These are phyloP conservation scores for Cicer pinnatifidum DNA, from an alignment of 306 rosid genomes.

Conservation along the genomic window DNA sequence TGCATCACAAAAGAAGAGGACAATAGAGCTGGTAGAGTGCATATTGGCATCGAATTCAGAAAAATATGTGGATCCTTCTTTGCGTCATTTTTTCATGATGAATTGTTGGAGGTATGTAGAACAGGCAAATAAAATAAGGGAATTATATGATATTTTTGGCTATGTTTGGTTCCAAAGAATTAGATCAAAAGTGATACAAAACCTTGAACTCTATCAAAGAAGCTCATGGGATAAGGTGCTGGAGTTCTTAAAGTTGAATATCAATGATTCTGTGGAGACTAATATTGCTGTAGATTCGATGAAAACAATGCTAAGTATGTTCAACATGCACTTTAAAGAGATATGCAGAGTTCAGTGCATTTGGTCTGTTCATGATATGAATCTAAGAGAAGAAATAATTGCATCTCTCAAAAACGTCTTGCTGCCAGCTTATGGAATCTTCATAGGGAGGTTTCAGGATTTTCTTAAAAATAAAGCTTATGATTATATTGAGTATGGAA, in stretches of 20 bases:
- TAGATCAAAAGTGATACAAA: conserved; percentile 49
- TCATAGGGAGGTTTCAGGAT: conserved; percentile 2
- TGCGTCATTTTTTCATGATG: too few species aligned
- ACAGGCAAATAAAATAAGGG: conserved; percentile 4
- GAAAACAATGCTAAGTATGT: conserved; percentile 12
- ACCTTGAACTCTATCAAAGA: conserved; percentile 25
- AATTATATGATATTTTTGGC: conserved; percentile 51
- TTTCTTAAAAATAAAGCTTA: background rate
- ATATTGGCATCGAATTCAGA: background rate
- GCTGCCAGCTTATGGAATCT: conserved; percentile 14
- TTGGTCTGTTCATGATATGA: conserved; percentile 1
- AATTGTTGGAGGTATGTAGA: conserved; percentile 40
- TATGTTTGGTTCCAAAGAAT: conserved; percentile 61
- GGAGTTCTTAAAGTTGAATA: conserved; percentile 59
- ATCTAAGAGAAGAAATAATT: background rate
- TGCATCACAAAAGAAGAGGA: background rate
- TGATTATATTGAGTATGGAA: background rate
- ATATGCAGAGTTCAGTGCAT: conserved; percentile 23
- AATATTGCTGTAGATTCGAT: background rate
- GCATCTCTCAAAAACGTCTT: background rate
- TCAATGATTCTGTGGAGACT: background rate
- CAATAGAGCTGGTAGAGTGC: background rate
- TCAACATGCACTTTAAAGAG: conserved; percentile 8
- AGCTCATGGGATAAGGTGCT: conserved; percentile 66
- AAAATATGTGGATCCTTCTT: too few species aligned